Evolutionary conservation across 2,329 filamentous ascomycete species (phyloP).

Genomic region (Trichoderma cornu-damae): DNA sequence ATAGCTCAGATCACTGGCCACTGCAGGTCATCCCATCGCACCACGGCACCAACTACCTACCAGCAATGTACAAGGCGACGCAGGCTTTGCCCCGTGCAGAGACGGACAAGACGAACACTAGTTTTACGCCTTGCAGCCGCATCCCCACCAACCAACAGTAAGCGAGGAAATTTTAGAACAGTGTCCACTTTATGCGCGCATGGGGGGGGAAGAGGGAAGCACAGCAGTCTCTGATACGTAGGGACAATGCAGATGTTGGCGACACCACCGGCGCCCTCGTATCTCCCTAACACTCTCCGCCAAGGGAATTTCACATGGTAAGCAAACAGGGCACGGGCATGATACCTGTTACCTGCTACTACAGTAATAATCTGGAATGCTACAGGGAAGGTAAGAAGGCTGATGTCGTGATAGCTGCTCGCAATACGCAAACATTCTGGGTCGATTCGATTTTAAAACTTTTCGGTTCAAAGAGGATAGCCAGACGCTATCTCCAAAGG

Average conservation of each 20-base stretch:
- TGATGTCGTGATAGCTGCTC: conserved; percentile 1
- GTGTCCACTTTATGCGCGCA: conserved; percentile 12
- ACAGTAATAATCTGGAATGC: background rate
- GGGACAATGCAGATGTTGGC: conserved; percentile 12
- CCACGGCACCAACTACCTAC: background rate
- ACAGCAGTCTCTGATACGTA: conserved; percentile 10
- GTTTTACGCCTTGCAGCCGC: conserved; percentile 17
- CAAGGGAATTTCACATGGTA: conserved; percentile 8
- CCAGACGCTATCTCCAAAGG: too few relatives aligned
- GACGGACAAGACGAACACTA: conserved; percentile 12
- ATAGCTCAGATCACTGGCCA: conserved; percentile 10
- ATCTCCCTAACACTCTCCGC: conserved; percentile 10
- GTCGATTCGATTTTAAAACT: background rate
- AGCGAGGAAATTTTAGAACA: conserved; percentile 16
- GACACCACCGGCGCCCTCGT: conserved; percentile 6
- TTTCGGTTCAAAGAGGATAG: background rate
- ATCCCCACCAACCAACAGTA: conserved; percentile 17
- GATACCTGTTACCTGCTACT: background rate
- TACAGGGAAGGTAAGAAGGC: background rate
- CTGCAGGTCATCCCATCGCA: conserved; percentile 17
- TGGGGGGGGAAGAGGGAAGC: background rate
- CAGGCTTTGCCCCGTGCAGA: background rate
- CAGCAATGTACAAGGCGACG: background rate
- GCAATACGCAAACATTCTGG: background rate
- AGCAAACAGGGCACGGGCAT: conserved; percentile 2